phyloP scores from a whole-genome alignment of 352 stramenopile species.

The Pythium brachiatum region DNA sequence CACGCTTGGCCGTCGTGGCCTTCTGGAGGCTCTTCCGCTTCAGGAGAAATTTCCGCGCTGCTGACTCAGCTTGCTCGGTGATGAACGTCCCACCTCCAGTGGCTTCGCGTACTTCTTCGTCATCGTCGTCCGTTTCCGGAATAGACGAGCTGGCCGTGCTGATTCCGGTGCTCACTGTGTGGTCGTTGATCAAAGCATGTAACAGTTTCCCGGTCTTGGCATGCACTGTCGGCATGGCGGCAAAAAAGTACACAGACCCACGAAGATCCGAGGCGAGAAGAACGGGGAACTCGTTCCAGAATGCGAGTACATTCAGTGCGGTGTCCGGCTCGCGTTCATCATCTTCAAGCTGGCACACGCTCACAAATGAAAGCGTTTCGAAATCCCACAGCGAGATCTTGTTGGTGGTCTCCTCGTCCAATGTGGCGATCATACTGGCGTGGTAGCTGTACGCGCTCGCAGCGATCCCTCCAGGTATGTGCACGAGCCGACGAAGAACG shows the following conservation, averaged over 20 bases:
- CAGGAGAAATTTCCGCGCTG: conserved; percentile 39
- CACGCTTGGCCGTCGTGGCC: not conserved
- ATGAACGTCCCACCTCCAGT: conserved; percentile 23
- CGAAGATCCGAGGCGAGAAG: conserved; percentile 45
- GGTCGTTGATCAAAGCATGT: conserved; percentile 57
- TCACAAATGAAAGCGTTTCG: conserved; percentile 55
- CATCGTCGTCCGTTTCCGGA: not conserved
- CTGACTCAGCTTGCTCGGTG: conserved; percentile 34
- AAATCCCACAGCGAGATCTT: conserved; percentile 77
- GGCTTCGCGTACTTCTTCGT: conserved; percentile 3
- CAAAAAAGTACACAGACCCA: conserved; percentile 62
- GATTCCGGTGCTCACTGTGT: not conserved
- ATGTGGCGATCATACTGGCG: conserved; percentile 61
- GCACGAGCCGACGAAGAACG: conserved; percentile 55
- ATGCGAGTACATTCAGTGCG: conserved; percentile 48
- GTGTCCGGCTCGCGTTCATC: conserved; percentile 21
- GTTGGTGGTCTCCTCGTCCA: conserved; percentile 31
- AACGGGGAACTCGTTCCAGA: conserved; percentile 72
- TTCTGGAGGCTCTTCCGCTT: conserved; percentile 25
- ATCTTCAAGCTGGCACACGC: conserved; percentile 28
- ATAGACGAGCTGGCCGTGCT: not conserved
- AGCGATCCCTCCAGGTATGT: conserved; percentile 50
- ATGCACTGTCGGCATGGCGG: conserved; percentile 40
- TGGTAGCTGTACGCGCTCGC: conserved; percentile 67
- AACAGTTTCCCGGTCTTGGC: conserved; percentile 47